These are phyloP conservation scores for Yamadazyma sp. DNA, from an alignment of 805 yeast species.

Conservation along the genomic window DNA sequence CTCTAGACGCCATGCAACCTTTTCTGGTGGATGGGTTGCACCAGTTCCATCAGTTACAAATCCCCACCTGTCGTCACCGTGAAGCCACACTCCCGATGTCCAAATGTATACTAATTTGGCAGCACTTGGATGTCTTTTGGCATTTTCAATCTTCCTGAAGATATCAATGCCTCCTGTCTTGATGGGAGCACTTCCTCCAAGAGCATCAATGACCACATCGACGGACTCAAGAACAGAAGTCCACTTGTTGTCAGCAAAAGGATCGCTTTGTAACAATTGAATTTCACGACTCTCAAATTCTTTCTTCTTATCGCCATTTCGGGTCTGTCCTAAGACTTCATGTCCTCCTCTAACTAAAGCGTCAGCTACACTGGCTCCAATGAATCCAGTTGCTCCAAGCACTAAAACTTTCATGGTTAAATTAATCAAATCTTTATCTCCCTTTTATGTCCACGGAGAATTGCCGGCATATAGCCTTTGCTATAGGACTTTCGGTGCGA, in stretches of 20 bases:
- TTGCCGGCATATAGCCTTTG: too few relatives aligned
- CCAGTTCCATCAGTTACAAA: constrained; percentile 9
- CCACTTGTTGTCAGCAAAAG: constrained; percentile 10
- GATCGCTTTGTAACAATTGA: constrained; percentile 9
- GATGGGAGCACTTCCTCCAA: constrained; percentile 11
- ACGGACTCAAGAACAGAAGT: constrained; percentile 5
- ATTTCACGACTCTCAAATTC: constrained; percentile 9
- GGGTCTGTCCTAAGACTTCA: constrained; percentile 10
- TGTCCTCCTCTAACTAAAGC: constrained; percentile 6
- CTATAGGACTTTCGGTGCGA: too few relatives aligned
- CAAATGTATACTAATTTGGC: constrained; percentile 9
- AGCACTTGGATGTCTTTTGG: constrained; percentile 2
- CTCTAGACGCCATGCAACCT: constrained; percentile 11
- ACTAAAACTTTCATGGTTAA: constrained; percentile 5
- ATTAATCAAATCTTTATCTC: too few relatives aligned
- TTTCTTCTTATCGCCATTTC: constrained; percentile 5
- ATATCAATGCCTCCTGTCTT: constrained; percentile 14
- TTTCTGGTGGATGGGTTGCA: constrained; percentile 8
- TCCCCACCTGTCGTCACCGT: constrained; percentile 11
- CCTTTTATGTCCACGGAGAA: background rate
- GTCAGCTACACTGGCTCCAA: constrained; percentile 7
- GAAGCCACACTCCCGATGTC: constrained; percentile 12
- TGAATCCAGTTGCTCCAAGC: constrained; percentile 11
- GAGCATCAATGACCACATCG: constrained; percentile 9
- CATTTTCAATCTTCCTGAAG: constrained; percentile 16